Evolutionary conservation across 164 flowering plant genomes (phyloP).

Genomic region (Saururus chinensis): DNA sequence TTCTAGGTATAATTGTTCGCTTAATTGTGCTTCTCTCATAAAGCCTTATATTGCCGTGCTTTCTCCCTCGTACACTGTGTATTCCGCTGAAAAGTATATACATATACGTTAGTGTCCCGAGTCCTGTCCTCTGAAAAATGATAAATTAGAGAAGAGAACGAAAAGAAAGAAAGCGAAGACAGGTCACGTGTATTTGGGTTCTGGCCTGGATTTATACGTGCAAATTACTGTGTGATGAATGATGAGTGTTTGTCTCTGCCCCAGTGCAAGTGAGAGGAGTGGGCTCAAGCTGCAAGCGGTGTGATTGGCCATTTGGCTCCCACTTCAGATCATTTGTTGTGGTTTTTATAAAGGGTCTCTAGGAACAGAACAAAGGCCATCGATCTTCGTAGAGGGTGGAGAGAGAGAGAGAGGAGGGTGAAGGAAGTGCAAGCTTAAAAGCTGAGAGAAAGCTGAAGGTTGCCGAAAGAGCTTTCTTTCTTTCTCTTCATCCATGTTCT

Average conservation of each 20-base stretch:
- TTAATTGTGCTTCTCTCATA: too few relatives aligned
- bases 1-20: too few relatives aligned
- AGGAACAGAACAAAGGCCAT: conserved; percentile 9
- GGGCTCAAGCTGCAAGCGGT: conserved; percentile 41
- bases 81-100: too few relatives aligned
- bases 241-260: conserved; percentile 35
- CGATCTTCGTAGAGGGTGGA: conserved; percentile 11
- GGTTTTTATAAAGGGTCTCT: conserved; percentile 10
- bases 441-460: conserved; percentile 17
- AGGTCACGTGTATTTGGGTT: conserved; percentile 27
- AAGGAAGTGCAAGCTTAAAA: conserved; percentile 15
- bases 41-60: too few relatives aligned
- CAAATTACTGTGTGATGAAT: conserved; percentile 37
- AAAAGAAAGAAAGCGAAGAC: conserved; percentile 5
- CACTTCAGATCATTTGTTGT: conserved; percentile 5
- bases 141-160: not conserved
- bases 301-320: conserved; percentile 21
- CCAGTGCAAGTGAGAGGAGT: conserved; percentile 9
- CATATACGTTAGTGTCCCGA: too few relatives aligned
- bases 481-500: conserved; percentile 18
- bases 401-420: conserved; percentile 11
- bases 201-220: conserved; percentile 39
- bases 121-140: not conserved
- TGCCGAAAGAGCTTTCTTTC: conserved; percentile 30
- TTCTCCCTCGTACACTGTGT: too few relatives aligned